These are phyloP conservation scores for Malassezia japonica DNA, from an alignment of 1,284 basidiomycete genomes.

Conservation along the genomic window DNA sequence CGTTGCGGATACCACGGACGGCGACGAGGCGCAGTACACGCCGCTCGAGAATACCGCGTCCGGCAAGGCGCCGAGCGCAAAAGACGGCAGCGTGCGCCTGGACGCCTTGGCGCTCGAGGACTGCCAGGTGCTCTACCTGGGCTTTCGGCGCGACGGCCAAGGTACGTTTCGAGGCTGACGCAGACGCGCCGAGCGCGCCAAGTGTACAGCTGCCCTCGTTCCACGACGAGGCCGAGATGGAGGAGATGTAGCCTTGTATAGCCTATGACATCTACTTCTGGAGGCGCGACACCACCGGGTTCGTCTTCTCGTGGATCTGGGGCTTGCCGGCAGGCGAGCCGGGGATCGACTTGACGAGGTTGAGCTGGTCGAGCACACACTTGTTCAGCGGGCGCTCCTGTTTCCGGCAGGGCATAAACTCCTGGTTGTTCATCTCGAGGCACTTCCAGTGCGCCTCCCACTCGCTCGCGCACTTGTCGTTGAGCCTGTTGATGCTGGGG, in stretches of 20 bases:
- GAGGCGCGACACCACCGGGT: conserved; percentile 54
- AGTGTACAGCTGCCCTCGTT: conserved; percentile 12
- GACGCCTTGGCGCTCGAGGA: conserved; percentile 1
- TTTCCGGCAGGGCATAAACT: conserved; percentile 82
- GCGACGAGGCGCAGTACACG: neutral
- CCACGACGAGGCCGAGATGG: conserved; percentile 2
- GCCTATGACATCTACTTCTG: conserved; percentile 13
- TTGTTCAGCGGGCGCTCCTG: conserved; percentile 80
- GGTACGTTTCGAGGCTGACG: neutral
- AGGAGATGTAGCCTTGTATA: neutral
- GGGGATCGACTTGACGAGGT: conserved; percentile 82
- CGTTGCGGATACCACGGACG: neutral
- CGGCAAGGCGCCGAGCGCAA: neutral
- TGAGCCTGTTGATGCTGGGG: conserved; percentile 75
- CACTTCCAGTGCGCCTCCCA: conserved; percentile 93
- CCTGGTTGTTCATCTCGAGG: conserved; percentile 87
- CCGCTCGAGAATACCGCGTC: neutral
- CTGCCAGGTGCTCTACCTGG: conserved; percentile 6
- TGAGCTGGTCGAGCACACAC: conserved; percentile 91
- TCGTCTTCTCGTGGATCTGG: conserved; percentile 81
- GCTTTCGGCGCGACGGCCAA: conserved; percentile 1
- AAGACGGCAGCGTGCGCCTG: conserved; percentile 3
- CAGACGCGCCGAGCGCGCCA: conserved; percentile 3
- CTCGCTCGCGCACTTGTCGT: conserved; percentile 77
- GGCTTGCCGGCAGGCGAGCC: conserved; percentile 73